A percentile compares a stretch with the other conserved stretches of the same genome.
These are phyloP conservation scores for Paraconiothyrium sp. DNA, from an alignment of 2,329 filamentous ascomycete species.

Conservation along the genomic window DNA sequence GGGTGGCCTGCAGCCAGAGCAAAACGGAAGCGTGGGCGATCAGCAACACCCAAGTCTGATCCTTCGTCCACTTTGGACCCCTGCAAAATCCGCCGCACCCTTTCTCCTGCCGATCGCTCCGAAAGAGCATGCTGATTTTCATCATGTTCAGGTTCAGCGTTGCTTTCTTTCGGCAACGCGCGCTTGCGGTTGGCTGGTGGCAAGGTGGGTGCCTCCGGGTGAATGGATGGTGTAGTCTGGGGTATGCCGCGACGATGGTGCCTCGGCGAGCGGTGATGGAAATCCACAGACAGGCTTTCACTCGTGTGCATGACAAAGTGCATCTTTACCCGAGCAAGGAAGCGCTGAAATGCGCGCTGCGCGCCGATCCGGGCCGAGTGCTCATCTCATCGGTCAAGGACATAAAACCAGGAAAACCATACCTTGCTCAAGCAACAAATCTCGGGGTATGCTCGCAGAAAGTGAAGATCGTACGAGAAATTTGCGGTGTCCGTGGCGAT, in stretches of 20 bases:
- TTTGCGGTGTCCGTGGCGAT: too few species aligned
- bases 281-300: too few species aligned
- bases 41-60: slow-evolving; percentile 8
- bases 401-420: too few species aligned
- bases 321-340: too few species aligned
- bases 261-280: too few species aligned
- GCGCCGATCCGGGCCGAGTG: too few species aligned
- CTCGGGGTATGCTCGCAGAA: too few species aligned
- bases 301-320: too few species aligned
- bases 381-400: too few species aligned
- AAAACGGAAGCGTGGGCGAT: slow-evolving; percentile 15
- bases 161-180: not conserved
- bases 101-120: not conserved
- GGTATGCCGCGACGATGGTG: not conserved
- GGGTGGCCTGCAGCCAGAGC: slow-evolving; percentile 17
- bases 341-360: too few species aligned
- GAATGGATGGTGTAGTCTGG: not conserved
- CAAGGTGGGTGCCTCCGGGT: not conserved
- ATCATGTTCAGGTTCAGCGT: not conserved
- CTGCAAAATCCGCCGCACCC: not conserved
- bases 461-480: too few species aligned
- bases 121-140: not conserved
- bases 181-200: not conserved
- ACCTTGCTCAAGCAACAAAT: too few species aligned
- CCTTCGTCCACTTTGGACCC: not conserved